Conservation (phyloP, 2,329 filamentous ascomycete species). For the Aspergillus nomiae region DNA sequence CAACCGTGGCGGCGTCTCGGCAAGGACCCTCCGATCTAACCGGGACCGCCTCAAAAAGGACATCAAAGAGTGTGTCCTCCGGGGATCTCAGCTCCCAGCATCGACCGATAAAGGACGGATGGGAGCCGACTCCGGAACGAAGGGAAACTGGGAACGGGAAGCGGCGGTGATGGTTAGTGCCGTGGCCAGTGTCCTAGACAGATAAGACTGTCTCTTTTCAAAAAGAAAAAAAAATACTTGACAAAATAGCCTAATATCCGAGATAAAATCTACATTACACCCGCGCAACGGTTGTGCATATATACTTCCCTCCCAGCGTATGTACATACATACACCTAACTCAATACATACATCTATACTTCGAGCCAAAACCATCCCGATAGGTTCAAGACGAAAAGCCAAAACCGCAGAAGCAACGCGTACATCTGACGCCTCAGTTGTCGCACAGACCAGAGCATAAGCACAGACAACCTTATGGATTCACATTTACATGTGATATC, state of each 20-base stretch:
- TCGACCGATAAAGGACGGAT: conserved; percentile 50
- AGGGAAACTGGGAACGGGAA: conserved; percentile 78
- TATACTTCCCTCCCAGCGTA: background rate
- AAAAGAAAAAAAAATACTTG: background rate
- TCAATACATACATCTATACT: background rate
- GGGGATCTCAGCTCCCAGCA: conserved; percentile 70
- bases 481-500: background rate
- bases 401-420: background rate
- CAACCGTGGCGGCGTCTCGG: conserved; percentile 77
- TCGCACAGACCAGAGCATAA: background rate
- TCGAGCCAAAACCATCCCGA: too few relatives aligned
- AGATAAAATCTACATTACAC: background rate
- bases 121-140: conserved; percentile 46
- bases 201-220: background rate
- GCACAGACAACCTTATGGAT: background rate
- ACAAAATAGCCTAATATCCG: background rate
- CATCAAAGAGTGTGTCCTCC: conserved; percentile 79
- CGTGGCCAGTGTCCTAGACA: conserved; percentile 62
- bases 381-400: background rate
- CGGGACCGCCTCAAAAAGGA: conserved; percentile 73
- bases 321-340: background rate
- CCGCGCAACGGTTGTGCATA: background rate
- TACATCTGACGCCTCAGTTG: background rate
- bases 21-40: conserved; percentile 76
- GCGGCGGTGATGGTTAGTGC: conserved; percentile 92